A percentile compares a stretch with the other conserved stretches of the same genome.
phyloP scores from a whole-genome alignment of 495 filamentous ascomycete species.

The Chaetomium fimeti region DNA sequence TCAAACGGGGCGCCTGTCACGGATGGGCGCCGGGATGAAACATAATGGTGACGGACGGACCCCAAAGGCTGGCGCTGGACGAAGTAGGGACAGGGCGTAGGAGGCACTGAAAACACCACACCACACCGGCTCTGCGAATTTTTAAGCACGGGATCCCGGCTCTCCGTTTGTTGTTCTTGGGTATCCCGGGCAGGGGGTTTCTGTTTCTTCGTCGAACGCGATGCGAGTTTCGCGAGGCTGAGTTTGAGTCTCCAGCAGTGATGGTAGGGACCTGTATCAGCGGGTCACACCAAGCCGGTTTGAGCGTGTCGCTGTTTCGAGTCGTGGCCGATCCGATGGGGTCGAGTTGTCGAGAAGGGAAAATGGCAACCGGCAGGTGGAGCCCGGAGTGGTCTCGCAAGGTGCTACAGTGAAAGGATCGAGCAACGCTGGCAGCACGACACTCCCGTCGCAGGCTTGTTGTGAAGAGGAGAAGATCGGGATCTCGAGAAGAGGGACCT shows the following conservation, averaged over 20 bases:
- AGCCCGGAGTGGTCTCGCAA: neutral
- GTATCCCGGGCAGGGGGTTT: neutral
- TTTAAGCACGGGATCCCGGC: neutral
- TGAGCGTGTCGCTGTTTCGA: neutral
- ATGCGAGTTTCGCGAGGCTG: conserved; percentile 1
- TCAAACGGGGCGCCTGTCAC: conserved; percentile 17
- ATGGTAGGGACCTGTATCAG: neutral
- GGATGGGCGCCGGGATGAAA: conserved; percentile 14
- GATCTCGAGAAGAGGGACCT: conserved; percentile 11
- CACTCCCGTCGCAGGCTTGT: neutral
- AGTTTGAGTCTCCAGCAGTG: neutral
- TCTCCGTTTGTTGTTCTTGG: neutral
- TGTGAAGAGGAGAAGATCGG: conserved; percentile 1
- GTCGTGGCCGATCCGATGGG: neutral
- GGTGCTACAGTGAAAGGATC: neutral
- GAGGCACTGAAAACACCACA: conserved; percentile 9
- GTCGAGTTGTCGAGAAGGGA: no score
- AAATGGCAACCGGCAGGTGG: neutral
- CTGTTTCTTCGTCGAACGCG: neutral
- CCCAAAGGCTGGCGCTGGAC: conserved; percentile 6
- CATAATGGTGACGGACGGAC: conserved; percentile 20
- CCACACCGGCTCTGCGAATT: neutral
- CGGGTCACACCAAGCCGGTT: conserved; percentile 5
- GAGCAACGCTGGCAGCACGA: neutral
- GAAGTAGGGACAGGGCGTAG: conserved; percentile 6